phyloP scores from a whole-genome alignment of 2,329 filamentous ascomycete species.

The Elsinoe arachidis region DNA sequence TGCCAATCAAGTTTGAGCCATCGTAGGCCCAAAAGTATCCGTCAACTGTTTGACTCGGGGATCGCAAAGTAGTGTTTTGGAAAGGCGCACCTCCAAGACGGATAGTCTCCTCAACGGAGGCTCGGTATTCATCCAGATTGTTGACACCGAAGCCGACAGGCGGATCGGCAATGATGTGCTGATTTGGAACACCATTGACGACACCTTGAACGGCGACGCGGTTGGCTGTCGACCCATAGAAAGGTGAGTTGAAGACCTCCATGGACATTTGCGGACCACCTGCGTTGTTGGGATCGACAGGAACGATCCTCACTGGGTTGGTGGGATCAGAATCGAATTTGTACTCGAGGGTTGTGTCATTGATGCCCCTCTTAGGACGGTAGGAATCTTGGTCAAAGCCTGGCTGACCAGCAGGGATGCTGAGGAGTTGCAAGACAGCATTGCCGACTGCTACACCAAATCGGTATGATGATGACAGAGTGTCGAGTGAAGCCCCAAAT shows the following conservation, averaged over 20 bases:
- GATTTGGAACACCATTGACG: not conserved
- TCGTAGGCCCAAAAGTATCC: constrained; percentile 21
- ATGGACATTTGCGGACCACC: not conserved
- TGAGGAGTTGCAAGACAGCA: not conserved
- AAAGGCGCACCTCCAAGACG: constrained; percentile 13
- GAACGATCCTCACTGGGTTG: not conserved
- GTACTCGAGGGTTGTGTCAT: not conserved
- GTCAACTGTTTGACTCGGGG: constrained; percentile 14
- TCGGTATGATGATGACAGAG: not conserved
- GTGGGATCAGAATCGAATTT: constrained; percentile 4
- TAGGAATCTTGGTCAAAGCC: constrained; percentile 4
- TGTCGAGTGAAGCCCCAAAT: not conserved
- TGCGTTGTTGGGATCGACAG: not conserved
- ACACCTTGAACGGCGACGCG: not conserved
- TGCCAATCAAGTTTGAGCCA: constrained; percentile 22
- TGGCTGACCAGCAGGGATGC: not conserved
- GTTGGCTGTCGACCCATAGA: not conserved
- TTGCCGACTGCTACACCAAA: not conserved
- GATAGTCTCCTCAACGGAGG: constrained; percentile 14
- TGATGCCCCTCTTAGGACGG: not conserved
- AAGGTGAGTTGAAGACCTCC: constrained; percentile 4
- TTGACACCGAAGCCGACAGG: not conserved
- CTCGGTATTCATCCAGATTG: constrained; percentile 14
- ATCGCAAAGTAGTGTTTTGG: constrained; percentile 16
- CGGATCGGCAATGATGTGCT: not conserved